These are phyloP conservation scores for Craspedostauros australis DNA, from an alignment of 108 stramenopile species.

Conservation along the genomic window DNA sequence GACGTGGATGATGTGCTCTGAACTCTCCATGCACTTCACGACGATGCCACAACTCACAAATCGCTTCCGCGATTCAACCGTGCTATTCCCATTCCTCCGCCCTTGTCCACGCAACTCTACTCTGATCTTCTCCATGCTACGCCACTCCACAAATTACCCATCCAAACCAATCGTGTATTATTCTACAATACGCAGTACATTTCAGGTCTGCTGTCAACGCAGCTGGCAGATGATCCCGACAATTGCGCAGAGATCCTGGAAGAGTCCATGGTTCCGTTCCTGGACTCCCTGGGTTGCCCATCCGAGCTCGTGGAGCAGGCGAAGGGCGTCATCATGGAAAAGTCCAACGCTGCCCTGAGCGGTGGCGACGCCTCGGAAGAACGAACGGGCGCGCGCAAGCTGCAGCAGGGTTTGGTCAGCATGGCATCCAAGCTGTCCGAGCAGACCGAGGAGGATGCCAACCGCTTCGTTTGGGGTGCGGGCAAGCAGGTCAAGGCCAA, in stretches of 20 bases:
- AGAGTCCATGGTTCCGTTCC: slow-evolving; percentile 59
- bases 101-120: too few species aligned
- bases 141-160: too few species aligned
- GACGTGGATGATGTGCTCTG: too few species aligned
- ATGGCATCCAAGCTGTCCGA: slow-evolving; percentile 56
- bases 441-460: slow-evolving; percentile 54
- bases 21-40: too few species aligned
- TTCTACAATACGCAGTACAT: too few species aligned
- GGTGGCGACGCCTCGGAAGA: not conserved
- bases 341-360: not conserved
- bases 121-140: too few species aligned
- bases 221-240: slow-evolving; percentile 20
- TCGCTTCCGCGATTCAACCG: too few species aligned
- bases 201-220: slow-evolving; percentile 42
- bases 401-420: slow-evolving; percentile 61
- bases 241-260: slow-evolving; percentile 21
- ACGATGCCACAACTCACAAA: too few species aligned
- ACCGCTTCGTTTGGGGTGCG: slow-evolving; percentile 59
- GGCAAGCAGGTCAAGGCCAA: slow-evolving; percentile 56
- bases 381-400: slow-evolving; percentile 29
- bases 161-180: too few species aligned
- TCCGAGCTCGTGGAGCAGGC: slow-evolving; percentile 31
- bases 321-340: slow-evolving; percentile 19
- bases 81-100: too few species aligned
- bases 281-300: slow-evolving; percentile 55